Percentiles rank a stretch among this genome's conserved stretches.
Conservation (phyloP, 2,329 filamentous ascomycete species). For the Alternaria tenuissima region DNA sequence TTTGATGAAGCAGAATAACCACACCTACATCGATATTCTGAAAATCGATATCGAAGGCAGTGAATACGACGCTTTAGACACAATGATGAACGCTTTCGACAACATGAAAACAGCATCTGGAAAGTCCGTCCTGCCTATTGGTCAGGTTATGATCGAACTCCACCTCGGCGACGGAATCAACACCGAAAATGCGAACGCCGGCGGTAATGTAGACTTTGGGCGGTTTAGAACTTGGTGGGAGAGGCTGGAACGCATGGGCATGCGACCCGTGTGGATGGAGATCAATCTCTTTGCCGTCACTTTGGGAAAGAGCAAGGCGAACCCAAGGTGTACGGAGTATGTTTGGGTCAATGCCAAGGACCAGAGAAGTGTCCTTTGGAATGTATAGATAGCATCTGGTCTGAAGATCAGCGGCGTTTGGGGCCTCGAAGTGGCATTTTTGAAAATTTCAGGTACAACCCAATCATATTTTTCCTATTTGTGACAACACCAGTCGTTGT, state of each 20-base stretch:
- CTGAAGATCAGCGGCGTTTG: background rate
- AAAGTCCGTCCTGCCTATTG: conserved; percentile 38
- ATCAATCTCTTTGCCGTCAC: conserved; percentile 46
- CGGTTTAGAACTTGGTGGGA: conserved; percentile 46
- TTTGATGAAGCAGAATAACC: conserved; percentile 44
- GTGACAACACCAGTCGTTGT: background rate
- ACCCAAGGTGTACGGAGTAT: conserved; percentile 46
- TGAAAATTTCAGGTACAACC: background rate
- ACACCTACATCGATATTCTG: conserved; percentile 46
- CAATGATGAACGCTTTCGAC: conserved; percentile 43
- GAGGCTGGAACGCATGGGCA: conserved; percentile 45
- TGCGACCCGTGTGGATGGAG: conserved; percentile 47
- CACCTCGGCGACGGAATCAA: conserved; percentile 37
- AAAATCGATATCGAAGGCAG: conserved; percentile 47
- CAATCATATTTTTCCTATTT: background rate
- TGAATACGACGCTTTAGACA: conserved; percentile 42
- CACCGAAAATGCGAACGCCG: conserved; percentile 9
- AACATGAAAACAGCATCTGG: conserved; percentile 26
- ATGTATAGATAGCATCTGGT: conserved; percentile 12
- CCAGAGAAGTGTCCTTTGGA: conserved; percentile 40
- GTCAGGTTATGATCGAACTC: conserved; percentile 47
- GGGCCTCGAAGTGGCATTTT: background rate
- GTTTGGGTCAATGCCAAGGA: conserved; percentile 47
- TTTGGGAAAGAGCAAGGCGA: conserved; percentile 32
- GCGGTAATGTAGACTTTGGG: conserved; percentile 34